phyloP scores from a whole-genome alignment of 2,329 filamentous ascomycete genomes.

The Coleophoma eucalyptorum region DNA sequence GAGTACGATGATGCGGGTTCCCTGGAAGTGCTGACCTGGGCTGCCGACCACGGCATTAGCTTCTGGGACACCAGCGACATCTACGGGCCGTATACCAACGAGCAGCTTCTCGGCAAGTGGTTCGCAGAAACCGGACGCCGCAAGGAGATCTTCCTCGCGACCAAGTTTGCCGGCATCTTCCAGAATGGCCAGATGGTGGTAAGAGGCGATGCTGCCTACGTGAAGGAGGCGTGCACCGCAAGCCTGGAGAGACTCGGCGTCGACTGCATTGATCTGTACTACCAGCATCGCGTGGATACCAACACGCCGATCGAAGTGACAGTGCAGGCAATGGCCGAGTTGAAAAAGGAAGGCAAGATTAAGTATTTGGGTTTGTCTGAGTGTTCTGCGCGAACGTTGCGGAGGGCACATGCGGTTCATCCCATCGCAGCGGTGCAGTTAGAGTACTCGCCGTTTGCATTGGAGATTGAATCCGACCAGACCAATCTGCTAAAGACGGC shows the following conservation, averaged over 20 bases:
- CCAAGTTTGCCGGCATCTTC: constrained; percentile 11
- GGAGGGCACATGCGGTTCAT: constrained; percentile 32
- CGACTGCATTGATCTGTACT: constrained; percentile 31
- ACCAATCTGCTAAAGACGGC: constrained; percentile 33
- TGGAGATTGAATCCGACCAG: constrained; percentile 40
- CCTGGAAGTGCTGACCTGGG: constrained; percentile 5
- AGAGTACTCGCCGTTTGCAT: constrained; percentile 47
- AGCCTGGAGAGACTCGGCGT: constrained; percentile 33
- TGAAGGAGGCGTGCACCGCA: constrained; percentile 31
- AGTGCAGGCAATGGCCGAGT: constrained; percentile 30
- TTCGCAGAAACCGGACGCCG: constrained; percentile 8
- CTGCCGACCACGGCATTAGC: constrained; percentile 5
- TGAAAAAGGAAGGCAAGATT: constrained; percentile 20
- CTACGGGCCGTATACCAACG: constrained; percentile 6
- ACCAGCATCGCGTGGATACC: constrained; percentile 33
- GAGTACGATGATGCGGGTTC: constrained; percentile 17
- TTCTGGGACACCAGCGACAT: constrained; percentile 7
- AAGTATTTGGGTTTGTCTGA: constrained; percentile 5
- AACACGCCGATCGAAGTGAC: constrained; percentile 35
- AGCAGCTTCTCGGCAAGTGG: constrained; percentile 7
- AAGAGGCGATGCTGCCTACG: constrained; percentile 29
- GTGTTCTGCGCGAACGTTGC: constrained; percentile 2
- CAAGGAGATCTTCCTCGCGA: constrained; percentile 10
- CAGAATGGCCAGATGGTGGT: constrained; percentile 1
- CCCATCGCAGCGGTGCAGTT: constrained; percentile 47